These are phyloP conservation scores for Gigaspora rosea DNA, from an alignment of 192 early-diverging fungal species.

Conservation along the genomic window DNA sequence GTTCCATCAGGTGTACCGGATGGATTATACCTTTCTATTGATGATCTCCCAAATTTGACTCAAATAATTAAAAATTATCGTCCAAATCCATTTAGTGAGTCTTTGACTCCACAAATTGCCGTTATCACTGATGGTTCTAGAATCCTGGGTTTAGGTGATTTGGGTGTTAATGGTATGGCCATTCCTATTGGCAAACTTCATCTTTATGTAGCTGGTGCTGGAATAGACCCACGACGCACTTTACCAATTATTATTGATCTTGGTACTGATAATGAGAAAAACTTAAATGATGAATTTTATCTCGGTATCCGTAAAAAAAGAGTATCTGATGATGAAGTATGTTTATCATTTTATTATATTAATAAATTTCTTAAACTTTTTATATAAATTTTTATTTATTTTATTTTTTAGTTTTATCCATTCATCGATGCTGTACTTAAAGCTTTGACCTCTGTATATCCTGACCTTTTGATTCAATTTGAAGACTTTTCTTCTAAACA, in stretches of 20 bases:
- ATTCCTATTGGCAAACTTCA: slow-evolving; percentile 96
- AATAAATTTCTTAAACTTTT: not conserved
- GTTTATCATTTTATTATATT: slow-evolving; percentile 22
- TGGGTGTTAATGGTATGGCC: slow-evolving; percentile 94
- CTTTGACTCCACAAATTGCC: slow-evolving; percentile 73
- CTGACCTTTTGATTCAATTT: slow-evolving; percentile 88
- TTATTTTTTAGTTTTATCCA: slow-evolving; percentile 63
- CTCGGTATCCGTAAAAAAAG: slow-evolving; percentile 76
- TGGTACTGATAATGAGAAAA: slow-evolving; percentile 85
- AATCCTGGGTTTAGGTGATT: slow-evolving; percentile 92
- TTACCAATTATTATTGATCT: slow-evolving; percentile 92
- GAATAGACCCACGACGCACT: slow-evolving; percentile 82
- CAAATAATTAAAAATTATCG: slow-evolving; percentile 81
- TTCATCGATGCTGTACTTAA: slow-evolving; percentile 83
- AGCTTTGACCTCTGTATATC: slow-evolving; percentile 69
- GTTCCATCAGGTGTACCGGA: slow-evolving; percentile 72
- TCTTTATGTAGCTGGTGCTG: slow-evolving; percentile 83
- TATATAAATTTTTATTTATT: not conserved
- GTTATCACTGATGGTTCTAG: slow-evolving; percentile 95
- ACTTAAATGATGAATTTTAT: slow-evolving; percentile 86
- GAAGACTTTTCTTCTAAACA: slow-evolving; percentile 96
- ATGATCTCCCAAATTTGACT: slow-evolving; percentile 72
- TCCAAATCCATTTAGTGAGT: slow-evolving; percentile 56
- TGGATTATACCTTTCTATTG: slow-evolving; percentile 85
- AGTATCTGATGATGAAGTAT: slow-evolving; percentile 56